Evolutionary conservation across 2,329 filamentous ascomycete species (phyloP), one percentile per base, ranked within the genome.

Genomic region (Sarocladiaceae sp.): DNA sequence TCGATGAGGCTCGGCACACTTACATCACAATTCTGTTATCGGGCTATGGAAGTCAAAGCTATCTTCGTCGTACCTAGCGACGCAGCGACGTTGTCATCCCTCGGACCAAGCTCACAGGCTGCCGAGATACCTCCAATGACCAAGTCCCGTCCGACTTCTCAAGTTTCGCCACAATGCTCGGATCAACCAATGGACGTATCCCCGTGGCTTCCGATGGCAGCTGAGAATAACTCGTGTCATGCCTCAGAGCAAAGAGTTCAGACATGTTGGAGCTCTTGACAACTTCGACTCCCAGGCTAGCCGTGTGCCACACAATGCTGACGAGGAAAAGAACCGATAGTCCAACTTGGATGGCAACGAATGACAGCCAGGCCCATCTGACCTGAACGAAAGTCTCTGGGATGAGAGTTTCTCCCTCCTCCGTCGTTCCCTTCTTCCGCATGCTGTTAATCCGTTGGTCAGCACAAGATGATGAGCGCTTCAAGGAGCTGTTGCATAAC

Each of bases 161-260:
- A 3, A 50, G 47, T 20, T 22, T 36, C 4, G 15, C 47, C 18
- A 50, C 18, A 5, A 37, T 15, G 18, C 20, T 37, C 4, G 29
- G 20, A 17, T 25, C 12, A 36, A 37, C 28, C 11, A 37, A 26
- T 4, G 29, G 47, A 6, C 31, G 28, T 50, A 50, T 25, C 6
- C 47, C 47, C 13, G 47, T 18, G 4, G 18, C 31, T 25, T 12
- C 47, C 15, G 12, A 13, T 5, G 47, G 31, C 4, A 36, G 20
- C 18, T 50, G 17, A 11, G 10, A 25, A 23, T 25, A n/a, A 8
- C 4, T 31, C 6, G 3, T 13, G 18, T 25, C 26, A 26, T 52
- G 28, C 88, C 42, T 37, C 39, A 18, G 37, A 5, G 54, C 54
- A 36, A 55, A 53, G 3, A 55, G 46, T n/a, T 51, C 52, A 15